A percentile compares a stretch with the other conserved stretches of the same genome.
Evolutionary conservation across 768 basidiomycete genomes (phyloP).

Genomic region (Gautieria morchelliformis): DNA sequence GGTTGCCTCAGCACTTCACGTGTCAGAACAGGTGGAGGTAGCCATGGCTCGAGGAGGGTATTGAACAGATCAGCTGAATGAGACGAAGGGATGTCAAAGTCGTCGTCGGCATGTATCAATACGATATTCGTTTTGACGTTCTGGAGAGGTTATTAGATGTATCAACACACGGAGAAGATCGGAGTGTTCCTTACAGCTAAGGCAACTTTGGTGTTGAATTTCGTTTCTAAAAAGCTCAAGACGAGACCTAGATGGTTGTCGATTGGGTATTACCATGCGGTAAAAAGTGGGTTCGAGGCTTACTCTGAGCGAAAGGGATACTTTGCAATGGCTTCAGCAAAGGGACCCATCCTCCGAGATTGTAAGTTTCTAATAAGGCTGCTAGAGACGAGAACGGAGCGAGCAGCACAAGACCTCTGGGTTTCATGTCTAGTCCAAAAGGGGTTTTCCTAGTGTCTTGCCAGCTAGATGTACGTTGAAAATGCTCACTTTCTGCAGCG

Average conservation of each 20-base stretch:
- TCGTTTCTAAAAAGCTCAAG: constrained; percentile 42
- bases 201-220: constrained; percentile 53
- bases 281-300: constrained; percentile 21
- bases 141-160: constrained; percentile 25
- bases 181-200: constrained; percentile 38
- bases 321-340: constrained; percentile 58
- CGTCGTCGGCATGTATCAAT: constrained; percentile 66
- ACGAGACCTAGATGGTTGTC: constrained; percentile 34
- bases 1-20: constrained; percentile 6
- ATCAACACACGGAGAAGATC: constrained; percentile 2
- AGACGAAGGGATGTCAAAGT: constrained; percentile 59
- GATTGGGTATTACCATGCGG: neutral
- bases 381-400: constrained; percentile 36
- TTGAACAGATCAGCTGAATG: constrained; percentile 67
- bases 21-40: constrained; percentile 40
- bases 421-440: constrained; percentile 18
- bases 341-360: constrained; percentile 56
- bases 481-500: constrained; percentile 25
- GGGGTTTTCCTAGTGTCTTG: neutral
- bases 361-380: constrained; percentile 57
- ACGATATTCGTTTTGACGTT: constrained; percentile 58
- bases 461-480: neutral
- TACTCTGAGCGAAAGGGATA: constrained; percentile 55
- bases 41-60: constrained; percentile 49
- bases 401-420: constrained; percentile 32